Conservation (phyloP, 1,139 yeast genomes). For the Meyerozyma carpophila region DNA sequence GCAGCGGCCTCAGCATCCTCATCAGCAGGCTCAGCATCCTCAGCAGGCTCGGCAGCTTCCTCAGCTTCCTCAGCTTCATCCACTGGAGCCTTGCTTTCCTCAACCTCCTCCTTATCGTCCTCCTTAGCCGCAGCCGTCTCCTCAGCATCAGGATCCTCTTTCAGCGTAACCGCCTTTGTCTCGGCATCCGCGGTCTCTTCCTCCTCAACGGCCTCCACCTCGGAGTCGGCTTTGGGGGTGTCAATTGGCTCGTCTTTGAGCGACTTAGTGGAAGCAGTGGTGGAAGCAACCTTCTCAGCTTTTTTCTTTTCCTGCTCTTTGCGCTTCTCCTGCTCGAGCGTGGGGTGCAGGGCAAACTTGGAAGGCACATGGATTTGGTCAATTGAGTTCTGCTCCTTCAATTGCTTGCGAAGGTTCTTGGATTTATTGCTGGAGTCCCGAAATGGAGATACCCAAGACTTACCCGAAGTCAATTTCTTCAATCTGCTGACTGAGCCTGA, state of each 20-base stretch:
- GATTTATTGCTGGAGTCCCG: constrained; percentile 23
- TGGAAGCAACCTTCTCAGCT: constrained; percentile 8
- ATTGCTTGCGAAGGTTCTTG: constrained; percentile 30
- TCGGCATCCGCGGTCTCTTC: constrained; percentile 5
- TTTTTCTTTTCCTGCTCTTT: constrained; percentile 11
- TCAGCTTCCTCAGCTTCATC: constrained; percentile 6
- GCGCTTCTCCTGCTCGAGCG: constrained; percentile 30
- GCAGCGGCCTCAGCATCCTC: constrained; percentile 10
- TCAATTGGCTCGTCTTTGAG: constrained; percentile 10
- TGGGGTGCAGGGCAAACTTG: constrained; percentile 38
- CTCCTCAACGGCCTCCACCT: constrained; percentile 5
- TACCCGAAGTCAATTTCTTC: constrained; percentile 34
- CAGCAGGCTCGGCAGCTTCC: constrained; percentile 11
- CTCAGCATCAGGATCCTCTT: constrained; percentile 3
- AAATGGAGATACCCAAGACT: constrained; percentile 51
- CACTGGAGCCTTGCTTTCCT: constrained; percentile 1
- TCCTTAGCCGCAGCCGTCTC: constrained; percentile 4
- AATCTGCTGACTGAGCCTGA: constrained; percentile 15
- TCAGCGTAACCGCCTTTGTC: neutral
- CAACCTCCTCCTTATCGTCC: constrained; percentile 6
- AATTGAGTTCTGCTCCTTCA: constrained; percentile 31
- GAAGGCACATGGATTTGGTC: constrained; percentile 34
- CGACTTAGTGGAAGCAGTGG: constrained; percentile 6
- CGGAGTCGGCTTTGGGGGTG: constrained; percentile 8
- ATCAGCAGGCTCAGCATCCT: neutral